phyloP scores from a whole-genome alignment of 225 moss, liverwort and hornwort genomes.

The Straminergon stramineum region DNA sequence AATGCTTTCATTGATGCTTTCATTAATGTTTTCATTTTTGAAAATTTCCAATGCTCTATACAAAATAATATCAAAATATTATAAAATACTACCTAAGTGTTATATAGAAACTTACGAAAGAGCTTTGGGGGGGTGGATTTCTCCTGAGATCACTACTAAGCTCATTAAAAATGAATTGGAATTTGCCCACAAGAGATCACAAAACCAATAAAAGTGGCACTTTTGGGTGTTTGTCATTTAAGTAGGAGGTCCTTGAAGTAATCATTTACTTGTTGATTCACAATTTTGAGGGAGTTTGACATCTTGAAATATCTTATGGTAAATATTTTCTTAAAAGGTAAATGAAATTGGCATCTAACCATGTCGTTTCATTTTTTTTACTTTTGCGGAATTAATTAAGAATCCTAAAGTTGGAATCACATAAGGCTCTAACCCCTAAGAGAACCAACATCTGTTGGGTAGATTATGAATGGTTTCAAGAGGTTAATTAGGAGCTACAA shows the following conservation, averaged over 20 bases:
- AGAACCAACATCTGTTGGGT: rapidly evolving
- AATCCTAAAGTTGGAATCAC: background rate
- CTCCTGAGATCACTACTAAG: rapidly evolving
- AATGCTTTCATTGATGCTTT: too few relatives aligned
- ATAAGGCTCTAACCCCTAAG: rapidly evolving
- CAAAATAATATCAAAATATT: background rate
- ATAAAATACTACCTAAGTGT: background rate
- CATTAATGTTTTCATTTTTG: background rate
- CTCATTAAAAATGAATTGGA: background rate
- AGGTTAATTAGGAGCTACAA: rapidly evolving
- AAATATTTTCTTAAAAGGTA: background rate
- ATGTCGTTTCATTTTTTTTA: background rate
- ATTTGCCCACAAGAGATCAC: background rate
- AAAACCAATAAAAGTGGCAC: rapidly evolving
- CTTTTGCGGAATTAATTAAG: too few relatives aligned
- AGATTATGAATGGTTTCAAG: background rate
- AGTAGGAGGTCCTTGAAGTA: rapidly evolving
- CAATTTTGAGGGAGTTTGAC: background rate
- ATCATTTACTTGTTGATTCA: background rate
- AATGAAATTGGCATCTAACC: background rate
- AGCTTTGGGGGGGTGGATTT: rapidly evolving
- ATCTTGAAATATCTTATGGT: background rate
- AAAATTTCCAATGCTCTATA: background rate
- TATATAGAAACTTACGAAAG: background rate
- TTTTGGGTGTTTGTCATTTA: background rate